phyloP scores from a whole-genome alignment of 345 rosid species.

The Gossypium sturtianum region DNA sequence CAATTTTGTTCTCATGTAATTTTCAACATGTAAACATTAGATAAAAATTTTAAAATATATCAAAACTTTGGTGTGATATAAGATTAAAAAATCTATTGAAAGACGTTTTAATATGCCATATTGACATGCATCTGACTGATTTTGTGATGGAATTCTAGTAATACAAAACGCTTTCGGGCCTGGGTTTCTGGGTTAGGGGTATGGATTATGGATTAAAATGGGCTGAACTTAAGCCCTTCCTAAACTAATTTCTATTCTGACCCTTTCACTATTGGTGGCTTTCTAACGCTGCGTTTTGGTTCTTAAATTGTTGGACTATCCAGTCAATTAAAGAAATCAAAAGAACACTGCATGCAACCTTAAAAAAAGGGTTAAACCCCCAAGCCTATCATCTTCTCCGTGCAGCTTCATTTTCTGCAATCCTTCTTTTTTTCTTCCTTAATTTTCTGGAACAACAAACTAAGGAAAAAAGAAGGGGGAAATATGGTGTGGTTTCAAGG shows the following conservation, averaged over 20 bases:
- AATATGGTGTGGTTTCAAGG: constrained; percentile 97
- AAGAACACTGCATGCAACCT: not conserved
- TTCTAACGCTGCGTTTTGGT: not conserved
- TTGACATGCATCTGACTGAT: not conserved
- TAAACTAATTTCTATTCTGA: not conserved
- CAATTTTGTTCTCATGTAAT: too few species aligned
- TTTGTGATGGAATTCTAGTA: not conserved
- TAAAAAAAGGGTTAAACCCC: not conserved
- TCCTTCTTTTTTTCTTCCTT: not conserved
- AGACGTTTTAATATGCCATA: not conserved
- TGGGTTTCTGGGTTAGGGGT: not conserved
- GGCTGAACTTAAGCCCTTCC: not conserved
- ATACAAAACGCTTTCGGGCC: not conserved
- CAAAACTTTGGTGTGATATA: too few species aligned
- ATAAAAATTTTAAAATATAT: too few species aligned
- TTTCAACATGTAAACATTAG: too few species aligned
- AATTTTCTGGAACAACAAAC: not conserved
- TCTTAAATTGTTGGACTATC: too few species aligned
- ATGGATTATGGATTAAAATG: not conserved
- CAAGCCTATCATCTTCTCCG: not conserved
- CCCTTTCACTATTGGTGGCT: not conserved
- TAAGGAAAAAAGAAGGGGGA: not conserved
- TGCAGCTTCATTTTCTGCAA: not conserved
- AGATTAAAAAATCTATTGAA: too few species aligned
- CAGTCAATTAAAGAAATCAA: too few species aligned